These are phyloP conservation scores for Psilocybe mexicana DNA, from an alignment of 1,284 basidiomycete species.

Conservation along the genomic window DNA sequence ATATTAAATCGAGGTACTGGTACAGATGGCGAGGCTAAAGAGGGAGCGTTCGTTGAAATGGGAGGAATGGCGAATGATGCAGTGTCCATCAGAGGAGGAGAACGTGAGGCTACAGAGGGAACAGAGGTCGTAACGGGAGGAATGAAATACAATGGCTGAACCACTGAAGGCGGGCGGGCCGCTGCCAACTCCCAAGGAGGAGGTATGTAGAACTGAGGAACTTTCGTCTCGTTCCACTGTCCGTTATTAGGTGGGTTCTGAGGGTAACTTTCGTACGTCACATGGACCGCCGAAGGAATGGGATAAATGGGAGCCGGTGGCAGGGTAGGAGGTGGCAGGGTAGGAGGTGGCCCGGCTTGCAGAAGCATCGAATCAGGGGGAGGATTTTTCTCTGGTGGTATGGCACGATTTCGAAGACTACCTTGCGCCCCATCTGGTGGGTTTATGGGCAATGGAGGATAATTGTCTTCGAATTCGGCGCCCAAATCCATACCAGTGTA, in stretches of 20 bases:
- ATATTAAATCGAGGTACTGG: too few species aligned
- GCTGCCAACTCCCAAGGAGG: neutral
- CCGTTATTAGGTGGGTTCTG: neutral
- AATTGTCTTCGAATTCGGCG: constrained; percentile 8
- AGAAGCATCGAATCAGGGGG: neutral
- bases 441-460: neutral
- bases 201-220: neutral
- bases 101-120: too few species aligned
- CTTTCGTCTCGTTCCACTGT: neutral
- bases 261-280: neutral
- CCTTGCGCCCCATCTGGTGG: neutral
- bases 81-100: too few species aligned
- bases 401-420: neutral
- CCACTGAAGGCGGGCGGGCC: too few species aligned
- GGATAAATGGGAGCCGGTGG: neutral
- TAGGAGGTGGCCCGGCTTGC: neutral
- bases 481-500: constrained; percentile 3
- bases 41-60: neutral
- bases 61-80: neutral
- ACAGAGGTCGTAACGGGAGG: too few species aligned
- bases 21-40: too few species aligned
- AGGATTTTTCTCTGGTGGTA: neutral
- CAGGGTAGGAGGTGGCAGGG: neutral
- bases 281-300: neutral
- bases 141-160: too few species aligned